Base-by-base conservation (phyloP, 1,284 basidiomycete genomes). In the Megacollybia platyphylla region DNA sequence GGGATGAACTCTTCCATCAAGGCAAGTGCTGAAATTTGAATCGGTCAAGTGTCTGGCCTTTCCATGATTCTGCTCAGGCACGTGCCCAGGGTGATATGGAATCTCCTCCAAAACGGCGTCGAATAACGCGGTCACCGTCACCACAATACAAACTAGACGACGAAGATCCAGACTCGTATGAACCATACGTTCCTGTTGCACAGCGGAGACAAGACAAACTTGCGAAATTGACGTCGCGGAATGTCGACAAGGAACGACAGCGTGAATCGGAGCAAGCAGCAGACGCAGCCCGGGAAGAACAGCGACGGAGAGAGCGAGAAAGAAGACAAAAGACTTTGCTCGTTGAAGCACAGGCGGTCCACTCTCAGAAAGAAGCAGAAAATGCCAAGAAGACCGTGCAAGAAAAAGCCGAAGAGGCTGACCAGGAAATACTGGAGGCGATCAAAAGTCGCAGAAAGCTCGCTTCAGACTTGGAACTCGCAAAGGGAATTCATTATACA, bases 311-410 rank as follows among this genome's bases (percentile, higher is more conserved):
- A 47, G 87, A 93, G 55, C 79, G 74, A 58, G 75, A 78, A 17
- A 66, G 90, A 46, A 83, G 79, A 57, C 86, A 91, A 58, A 67
- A 88, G 50, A 94, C 91, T 0, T 62, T 97, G 42, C 63, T 97
- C 42, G 64, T 91, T 54, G 88, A 93, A 56, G 92, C 92, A 0
- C 90, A 94, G 61, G 90, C 96, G 57, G 91, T 97, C 18, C 89
- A 93, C 57, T 71, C 72, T 28, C 70, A 70, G 55, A 88, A 81
- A 60, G 87, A 84, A 8, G 69, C 69, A 41, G 86, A 92, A 66
- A 91, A 94, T 62, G 77, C 88, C 1, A 74, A 80, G 57, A 96
- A 96, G 66, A 83, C 83, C 1, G 82, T 77, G 4, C 74, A 73
- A 6, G 82, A 98, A 59, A 86, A 84, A 56, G 79, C 74, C 7